phyloP scores from a whole-genome alignment of 495 filamentous ascomycete species.

The Corynascus novoguineensis region DNA sequence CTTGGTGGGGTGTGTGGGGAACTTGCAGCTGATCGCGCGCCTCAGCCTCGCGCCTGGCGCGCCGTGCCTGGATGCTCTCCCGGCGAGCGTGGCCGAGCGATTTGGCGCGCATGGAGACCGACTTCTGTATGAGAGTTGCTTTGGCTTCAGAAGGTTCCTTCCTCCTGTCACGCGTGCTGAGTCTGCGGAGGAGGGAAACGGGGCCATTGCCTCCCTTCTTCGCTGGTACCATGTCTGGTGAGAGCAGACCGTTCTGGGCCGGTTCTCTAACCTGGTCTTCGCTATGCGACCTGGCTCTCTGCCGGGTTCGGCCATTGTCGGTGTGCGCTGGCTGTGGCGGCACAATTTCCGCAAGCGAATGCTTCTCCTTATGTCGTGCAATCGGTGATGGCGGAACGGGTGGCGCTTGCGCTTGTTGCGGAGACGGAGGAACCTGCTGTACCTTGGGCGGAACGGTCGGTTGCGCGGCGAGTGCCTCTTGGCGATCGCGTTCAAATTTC shows the following conservation, averaged over 20 bases:
- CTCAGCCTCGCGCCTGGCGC: conserved; percentile 54
- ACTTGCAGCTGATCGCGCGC: conserved; percentile 18
- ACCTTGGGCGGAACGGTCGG: conserved; percentile 23
- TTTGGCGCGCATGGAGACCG: conserved; percentile 68
- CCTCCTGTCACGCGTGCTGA: conserved; percentile 75
- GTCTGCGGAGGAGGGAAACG: conserved; percentile 77
- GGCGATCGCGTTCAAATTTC: conserved; percentile 77
- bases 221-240: conserved; percentile 53
- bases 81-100: conserved; percentile 84
- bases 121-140: conserved; percentile 34
- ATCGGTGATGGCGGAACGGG: conserved; percentile 37
- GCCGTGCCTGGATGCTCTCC: conserved; percentile 83
- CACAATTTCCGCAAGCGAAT: conserved; percentile 58
- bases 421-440: conserved; percentile 26
- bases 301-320: conserved; percentile 74
- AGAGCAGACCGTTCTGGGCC: conserved; percentile 64
- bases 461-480: conserved; percentile 22
- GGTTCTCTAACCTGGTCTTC: conserved; percentile 83
- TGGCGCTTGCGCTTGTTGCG: conserved; percentile 18
- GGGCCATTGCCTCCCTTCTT: conserved; percentile 80
- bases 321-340: conserved; percentile 89
- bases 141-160: conserved; percentile 49
- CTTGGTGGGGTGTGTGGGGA: conserved; percentile 34
- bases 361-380: conserved; percentile 37
- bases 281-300: conserved; percentile 86